Conservation (phyloP, 2,329 filamentous ascomycete species). For the Lasiodiplodia hormozganensis region DNA sequence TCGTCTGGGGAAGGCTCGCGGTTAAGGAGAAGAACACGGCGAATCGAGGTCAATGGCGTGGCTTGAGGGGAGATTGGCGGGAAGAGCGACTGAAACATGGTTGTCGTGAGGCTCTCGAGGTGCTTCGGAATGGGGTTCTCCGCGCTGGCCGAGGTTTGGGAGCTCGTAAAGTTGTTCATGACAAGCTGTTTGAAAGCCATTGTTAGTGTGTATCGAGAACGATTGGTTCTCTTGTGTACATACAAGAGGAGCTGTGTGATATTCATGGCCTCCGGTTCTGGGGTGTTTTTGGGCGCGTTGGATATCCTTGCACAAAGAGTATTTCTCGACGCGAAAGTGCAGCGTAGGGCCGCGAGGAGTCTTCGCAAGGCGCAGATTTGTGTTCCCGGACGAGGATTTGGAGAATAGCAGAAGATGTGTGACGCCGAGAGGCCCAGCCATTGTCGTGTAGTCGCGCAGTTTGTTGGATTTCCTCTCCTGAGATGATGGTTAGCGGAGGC, state of each 20-base stretch:
- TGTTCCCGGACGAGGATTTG: slow-evolving; percentile 86
- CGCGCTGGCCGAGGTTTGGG: slow-evolving; percentile 41
- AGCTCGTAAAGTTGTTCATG: slow-evolving; percentile 95
- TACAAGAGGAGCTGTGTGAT: slow-evolving; percentile 72
- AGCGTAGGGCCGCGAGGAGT: slow-evolving; percentile 91
- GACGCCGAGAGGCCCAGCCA: slow-evolving; percentile 93
- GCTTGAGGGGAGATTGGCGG: slow-evolving; percentile 92
- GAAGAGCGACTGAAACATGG: slow-evolving; percentile 94
- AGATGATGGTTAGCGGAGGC: not conserved
- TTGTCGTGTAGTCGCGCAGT: slow-evolving; percentile 89
- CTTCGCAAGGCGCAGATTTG: slow-evolving; percentile 85
- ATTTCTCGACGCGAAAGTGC: slow-evolving; percentile 93
- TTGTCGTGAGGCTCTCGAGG: slow-evolving; percentile 89
- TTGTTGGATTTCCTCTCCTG: slow-evolving; percentile 85
- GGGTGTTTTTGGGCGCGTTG: slow-evolving; percentile 83
- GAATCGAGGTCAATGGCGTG: slow-evolving; percentile 90
- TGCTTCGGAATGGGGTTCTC: slow-evolving; percentile 82
- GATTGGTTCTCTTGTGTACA: not conserved
- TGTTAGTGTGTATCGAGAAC: not conserved
- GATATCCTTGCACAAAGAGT: slow-evolving; percentile 92
- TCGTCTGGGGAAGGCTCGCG: slow-evolving; percentile 64
- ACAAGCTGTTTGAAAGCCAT: slow-evolving; percentile 70
- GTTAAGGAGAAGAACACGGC: slow-evolving; percentile 87
- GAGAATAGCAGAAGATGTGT: slow-evolving; percentile 94
- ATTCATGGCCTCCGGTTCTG: slow-evolving; percentile 79